Percentiles rank a stretch among this genome's conserved stretches.
These are phyloP conservation scores for Claviceps sorghi DNA, from an alignment of 2,329 filamentous ascomycete species.

Conservation along the genomic window DNA sequence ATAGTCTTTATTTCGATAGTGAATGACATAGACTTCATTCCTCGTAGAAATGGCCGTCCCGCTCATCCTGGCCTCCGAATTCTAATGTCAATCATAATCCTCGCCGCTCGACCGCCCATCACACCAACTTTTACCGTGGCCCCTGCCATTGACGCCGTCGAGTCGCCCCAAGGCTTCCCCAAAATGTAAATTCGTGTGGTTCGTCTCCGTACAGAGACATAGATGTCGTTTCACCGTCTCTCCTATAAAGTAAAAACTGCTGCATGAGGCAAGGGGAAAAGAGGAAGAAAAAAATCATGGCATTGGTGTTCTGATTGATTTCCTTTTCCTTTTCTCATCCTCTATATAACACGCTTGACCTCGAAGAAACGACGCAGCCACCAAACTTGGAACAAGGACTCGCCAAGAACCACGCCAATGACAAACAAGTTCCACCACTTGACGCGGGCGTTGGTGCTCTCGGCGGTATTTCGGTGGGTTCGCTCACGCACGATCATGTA, in stretches of 20 bases:
- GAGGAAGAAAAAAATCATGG: too few species aligned
- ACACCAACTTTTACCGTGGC: not conserved
- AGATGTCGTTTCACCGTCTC: too few species aligned
- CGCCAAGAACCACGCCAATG: constrained; percentile 71
- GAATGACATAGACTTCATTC: too few species aligned
- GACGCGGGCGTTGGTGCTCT: constrained; percentile 92
- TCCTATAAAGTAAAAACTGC: too few species aligned
- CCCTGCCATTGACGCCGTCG: not conserved
- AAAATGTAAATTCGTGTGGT: too few species aligned
- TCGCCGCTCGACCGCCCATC: too few species aligned
- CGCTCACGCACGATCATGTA: constrained; percentile 94
- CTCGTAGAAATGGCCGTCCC: not conserved
- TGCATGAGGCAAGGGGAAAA: too few species aligned
- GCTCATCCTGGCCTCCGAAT: not conserved
- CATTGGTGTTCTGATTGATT: too few species aligned
- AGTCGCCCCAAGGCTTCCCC: not conserved
- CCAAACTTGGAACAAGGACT: constrained; percentile 98
- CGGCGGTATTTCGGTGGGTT: constrained; percentile 93
- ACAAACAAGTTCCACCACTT: constrained; percentile 99
- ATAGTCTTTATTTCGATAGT: too few species aligned
- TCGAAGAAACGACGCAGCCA: constrained; percentile 98
- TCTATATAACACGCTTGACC: constrained; percentile 53
- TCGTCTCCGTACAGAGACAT: too few species aligned
- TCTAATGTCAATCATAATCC: not conserved
- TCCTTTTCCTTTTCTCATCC: not conserved